phyloP scores from a whole-genome alignment of 164 flowering plant species.

The Vitis amurensis region DNA sequence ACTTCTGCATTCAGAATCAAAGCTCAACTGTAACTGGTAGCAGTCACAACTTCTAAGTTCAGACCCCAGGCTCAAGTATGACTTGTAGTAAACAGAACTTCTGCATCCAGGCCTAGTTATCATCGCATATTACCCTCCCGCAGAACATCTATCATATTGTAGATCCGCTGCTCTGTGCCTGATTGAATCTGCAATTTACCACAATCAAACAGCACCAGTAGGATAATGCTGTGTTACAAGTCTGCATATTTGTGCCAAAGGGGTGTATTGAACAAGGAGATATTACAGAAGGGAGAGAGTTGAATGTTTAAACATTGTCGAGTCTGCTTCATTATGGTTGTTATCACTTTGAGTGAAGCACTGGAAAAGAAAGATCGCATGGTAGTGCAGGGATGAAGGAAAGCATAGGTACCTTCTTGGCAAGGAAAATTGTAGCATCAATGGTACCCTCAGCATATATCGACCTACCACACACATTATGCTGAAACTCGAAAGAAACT shows the following conservation, averaged over 20 bases:
- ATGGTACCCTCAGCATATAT: conserved; percentile 94
- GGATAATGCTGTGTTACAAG: no score
- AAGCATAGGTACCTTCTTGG: conserved; percentile 61
- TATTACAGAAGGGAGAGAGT: no score
- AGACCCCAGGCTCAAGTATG: no score
- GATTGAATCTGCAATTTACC: conserved; percentile 51
- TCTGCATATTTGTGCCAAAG: no score
- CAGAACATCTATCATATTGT: conserved; percentile 90
- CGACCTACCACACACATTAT: conserved; percentile 95
- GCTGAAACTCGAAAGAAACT: conserved; percentile 95
- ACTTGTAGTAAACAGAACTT: no score
- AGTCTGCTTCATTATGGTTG: not conserved
- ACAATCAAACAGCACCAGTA: not conserved
- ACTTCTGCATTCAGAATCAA: no score
- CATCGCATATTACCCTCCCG: conserved; percentile 89
- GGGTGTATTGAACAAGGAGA: no score
- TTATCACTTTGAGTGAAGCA: not conserved
- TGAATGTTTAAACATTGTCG: not conserved
- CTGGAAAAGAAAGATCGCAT: not conserved
- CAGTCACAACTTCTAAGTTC: no score
- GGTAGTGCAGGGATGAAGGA: not conserved
- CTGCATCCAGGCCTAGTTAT: not conserved
- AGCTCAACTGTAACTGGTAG: no score
- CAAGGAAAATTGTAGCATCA: conserved; percentile 86
- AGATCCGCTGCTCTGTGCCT: conserved; percentile 70